Evolutionary conservation across 2,329 filamentous ascomycete genomes (phyloP).

Genomic region (Pyricularia pennisetigena): DNA sequence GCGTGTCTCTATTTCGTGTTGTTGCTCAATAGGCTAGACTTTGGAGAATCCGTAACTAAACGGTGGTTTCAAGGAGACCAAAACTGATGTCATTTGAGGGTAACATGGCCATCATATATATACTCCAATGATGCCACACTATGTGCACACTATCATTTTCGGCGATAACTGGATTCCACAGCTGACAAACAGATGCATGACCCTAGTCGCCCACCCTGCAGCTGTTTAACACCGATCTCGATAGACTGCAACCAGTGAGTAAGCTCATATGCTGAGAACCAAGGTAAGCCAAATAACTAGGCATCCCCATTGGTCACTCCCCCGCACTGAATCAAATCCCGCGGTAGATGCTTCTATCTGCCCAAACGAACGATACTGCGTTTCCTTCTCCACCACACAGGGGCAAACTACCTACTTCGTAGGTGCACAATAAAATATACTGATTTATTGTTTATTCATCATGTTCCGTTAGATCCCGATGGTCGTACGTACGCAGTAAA

Average conservation of each 20-base stretch:
- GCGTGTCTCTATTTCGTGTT: background rate
- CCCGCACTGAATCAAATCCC: background rate
- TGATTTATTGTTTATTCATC: no score
- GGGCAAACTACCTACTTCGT: background rate
- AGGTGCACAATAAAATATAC: no score
- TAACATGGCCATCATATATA: background rate
- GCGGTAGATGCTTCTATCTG: background rate
- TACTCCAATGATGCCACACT: background rate
- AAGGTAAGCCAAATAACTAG: background rate
- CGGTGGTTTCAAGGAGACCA: no score
- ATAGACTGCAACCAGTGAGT: background rate
- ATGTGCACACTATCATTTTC: background rate
- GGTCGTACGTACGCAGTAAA: no score
- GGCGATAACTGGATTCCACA: background rate
- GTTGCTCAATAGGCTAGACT: no score
- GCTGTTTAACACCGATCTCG: background rate
- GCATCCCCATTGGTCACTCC: background rate
- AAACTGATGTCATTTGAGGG: no score
- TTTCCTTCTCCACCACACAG: background rate
- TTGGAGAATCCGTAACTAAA: no score
- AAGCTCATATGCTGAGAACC: background rate
- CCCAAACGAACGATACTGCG: background rate
- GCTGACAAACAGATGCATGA: background rate
- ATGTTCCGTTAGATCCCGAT: no score
- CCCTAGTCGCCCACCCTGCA: background rate